Conservation (phyloP, 129 eudicot genomes). For the Heracleum sosnowskyi region DNA sequence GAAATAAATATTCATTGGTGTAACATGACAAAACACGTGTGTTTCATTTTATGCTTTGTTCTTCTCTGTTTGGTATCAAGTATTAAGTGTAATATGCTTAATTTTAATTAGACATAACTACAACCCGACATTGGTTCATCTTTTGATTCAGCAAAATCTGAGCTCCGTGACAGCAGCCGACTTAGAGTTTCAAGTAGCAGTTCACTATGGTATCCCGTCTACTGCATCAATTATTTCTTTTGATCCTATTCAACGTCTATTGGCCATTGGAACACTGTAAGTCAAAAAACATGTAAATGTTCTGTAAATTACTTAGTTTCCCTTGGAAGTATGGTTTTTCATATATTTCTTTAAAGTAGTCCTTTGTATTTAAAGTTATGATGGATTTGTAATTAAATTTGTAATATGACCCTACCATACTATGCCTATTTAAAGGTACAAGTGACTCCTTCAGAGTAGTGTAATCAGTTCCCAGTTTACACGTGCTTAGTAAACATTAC, state of each 20-base stretch:
- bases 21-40: not conserved
- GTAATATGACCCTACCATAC: not conserved
- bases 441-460: not conserved
- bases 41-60: not conserved
- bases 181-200: conserved; percentile 47
- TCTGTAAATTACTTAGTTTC: not conserved
- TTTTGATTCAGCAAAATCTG: conserved; percentile 26
- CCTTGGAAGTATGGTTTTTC: not conserved
- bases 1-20: not conserved
- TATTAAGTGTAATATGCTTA: not conserved
- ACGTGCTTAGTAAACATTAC: not conserved
- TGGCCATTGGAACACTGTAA: conserved; percentile 94
- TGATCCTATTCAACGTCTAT: conserved; percentile 80
- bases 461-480: not conserved
- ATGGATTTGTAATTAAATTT: not conserved
- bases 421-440: not conserved
- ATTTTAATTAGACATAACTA: not conserved
- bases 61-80: not conserved
- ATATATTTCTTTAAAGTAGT: not conserved
- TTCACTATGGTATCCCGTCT: conserved; percentile 80
- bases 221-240: conserved; percentile 82
- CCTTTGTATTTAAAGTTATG: not conserved
- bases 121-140: not conserved
- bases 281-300: conserved; percentile 13
- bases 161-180: conserved; percentile 45